These are phyloP conservation scores for Aspergillus fischeri DNA, from an alignment of 2,329 filamentous ascomycete genomes.

Conservation along the genomic window DNA sequence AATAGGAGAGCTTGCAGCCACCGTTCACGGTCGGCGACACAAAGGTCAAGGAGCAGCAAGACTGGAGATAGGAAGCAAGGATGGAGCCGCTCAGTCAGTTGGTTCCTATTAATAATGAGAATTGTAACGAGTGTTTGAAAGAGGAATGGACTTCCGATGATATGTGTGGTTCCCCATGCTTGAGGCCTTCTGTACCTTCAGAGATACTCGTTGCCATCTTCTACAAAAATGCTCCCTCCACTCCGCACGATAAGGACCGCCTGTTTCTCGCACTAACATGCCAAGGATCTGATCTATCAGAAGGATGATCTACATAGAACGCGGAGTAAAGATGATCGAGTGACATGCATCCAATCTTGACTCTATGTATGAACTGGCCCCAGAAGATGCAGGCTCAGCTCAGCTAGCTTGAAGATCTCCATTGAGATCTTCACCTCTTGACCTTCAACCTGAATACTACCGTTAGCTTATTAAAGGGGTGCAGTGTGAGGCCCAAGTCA, in stretches of 20 bases:
- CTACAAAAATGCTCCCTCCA: too few species aligned
- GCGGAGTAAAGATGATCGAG: background rate
- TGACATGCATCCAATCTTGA: too few species aligned
- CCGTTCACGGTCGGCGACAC: background rate
- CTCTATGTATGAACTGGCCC: too few species aligned
- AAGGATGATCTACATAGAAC: background rate
- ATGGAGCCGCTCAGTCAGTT: background rate
- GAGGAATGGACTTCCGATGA: background rate
- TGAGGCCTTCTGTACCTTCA: background rate
- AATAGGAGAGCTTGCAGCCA: conserved; percentile 13
- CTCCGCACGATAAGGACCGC: background rate
- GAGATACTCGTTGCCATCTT: background rate
- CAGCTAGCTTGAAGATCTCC: too few species aligned
- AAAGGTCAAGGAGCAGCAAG: background rate
- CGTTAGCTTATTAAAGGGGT: background rate
- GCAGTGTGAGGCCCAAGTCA: background rate
- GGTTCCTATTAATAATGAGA: background rate
- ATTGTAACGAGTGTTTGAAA: background rate
- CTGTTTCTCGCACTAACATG: too few species aligned
- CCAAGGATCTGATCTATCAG: background rate
- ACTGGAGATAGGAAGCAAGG: background rate
- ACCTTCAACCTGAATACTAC: background rate
- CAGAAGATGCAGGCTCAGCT: background rate
- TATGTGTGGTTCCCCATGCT: background rate
- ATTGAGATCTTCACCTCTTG: background rate